Evolutionary conservation across 352 stramenopile genomes (phyloP), one percentile per base, ranked within the genome.

Genomic region (Globisporangium uncinulatum): DNA sequence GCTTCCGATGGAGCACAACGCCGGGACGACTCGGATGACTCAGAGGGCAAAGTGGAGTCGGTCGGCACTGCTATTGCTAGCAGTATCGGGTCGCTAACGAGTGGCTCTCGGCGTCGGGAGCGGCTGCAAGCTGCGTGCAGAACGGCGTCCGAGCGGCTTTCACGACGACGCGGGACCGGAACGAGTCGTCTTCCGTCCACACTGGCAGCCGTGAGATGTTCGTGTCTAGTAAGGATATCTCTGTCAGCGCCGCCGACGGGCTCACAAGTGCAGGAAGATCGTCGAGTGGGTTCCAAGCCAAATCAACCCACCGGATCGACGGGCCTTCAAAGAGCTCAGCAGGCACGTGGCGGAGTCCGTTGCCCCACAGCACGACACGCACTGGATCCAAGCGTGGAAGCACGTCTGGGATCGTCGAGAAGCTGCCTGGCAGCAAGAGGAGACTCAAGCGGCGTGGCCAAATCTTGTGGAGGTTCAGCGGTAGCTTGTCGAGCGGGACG

Each of bases 381-480:
- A 19, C 37, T 7, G 45, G 24, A 7, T 21, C 19, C 43, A 63
- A 47, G 17, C 31, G 50, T 6, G 51, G 10, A 7, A 63, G 29
- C n/a, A 45, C 50, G 13, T 58, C 42, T 1, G 57, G 50, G 4
- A 63, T 13, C 9, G 0, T n/a, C 6, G 32, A 45, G 19, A 62
- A 43, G 10, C 6, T 36, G 20, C 13, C 32, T 13, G 11, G 11
- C 5, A 54, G 13, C 24, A 62, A 19, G 6, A 53, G 14, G 1
- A 62, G 8, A 13, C 8, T 45, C 5, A 54, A 7, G 17, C 50
- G 29, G 19, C 4, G 31, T 3, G 42, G 39, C 61, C 65, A 71
- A 5, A 44, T 54, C 41, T 64, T 47, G 15, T 62, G 41, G 13
- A 71, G 54, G n/a, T 71, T 49, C 1, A 21, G 19, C 1, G 61